Evolutionary conservation across 345 rosid species (phyloP).

Genomic region (Crucihimalaya himalaica): DNA sequence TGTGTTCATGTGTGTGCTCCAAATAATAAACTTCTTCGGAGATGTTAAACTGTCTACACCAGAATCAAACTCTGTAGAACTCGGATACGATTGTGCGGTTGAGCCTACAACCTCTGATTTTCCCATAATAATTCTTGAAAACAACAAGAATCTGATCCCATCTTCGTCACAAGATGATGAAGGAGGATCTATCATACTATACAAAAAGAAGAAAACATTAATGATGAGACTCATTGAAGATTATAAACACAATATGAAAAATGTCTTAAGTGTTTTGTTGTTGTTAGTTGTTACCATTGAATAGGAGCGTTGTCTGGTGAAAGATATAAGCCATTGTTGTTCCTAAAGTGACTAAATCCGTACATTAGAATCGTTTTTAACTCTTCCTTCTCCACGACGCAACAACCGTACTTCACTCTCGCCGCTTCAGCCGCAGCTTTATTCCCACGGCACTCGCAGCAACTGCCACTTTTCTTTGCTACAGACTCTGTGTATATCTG

Average conservation of each 20-base stretch:
- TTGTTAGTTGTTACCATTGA: slow-evolving; percentile 51
- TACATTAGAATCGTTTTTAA: slow-evolving; percentile 44
- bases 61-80: slow-evolving; percentile 62
- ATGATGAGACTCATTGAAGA: background rate
- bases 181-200: slow-evolving; percentile 15
- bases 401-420: slow-evolving; percentile 60
- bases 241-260: background rate
- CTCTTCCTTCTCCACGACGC: slow-evolving; percentile 48
- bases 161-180: slow-evolving; percentile 45
- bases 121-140: slow-evolving; percentile 67
- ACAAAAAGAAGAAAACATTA: background rate
- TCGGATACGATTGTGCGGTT: slow-evolving; percentile 49
- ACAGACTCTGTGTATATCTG: slow-evolving; percentile 37
- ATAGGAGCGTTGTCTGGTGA: slow-evolving; percentile 55
- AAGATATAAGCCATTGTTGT: slow-evolving; percentile 47
- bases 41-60: slow-evolving; percentile 55
- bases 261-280: background rate
- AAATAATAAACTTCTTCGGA: slow-evolving; percentile 60
- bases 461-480: slow-evolving; percentile 13
- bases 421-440: slow-evolving; percentile 39
- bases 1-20: slow-evolving; percentile 69
- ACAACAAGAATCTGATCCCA: slow-evolving; percentile 59
- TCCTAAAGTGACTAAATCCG: slow-evolving; percentile 54
- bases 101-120: slow-evolving; percentile 51
- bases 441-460: slow-evolving; percentile 43